phyloP scores from a whole-genome alignment of 2,329 filamentous ascomycete genomes.

The Tolypocladium pustulatum region DNA sequence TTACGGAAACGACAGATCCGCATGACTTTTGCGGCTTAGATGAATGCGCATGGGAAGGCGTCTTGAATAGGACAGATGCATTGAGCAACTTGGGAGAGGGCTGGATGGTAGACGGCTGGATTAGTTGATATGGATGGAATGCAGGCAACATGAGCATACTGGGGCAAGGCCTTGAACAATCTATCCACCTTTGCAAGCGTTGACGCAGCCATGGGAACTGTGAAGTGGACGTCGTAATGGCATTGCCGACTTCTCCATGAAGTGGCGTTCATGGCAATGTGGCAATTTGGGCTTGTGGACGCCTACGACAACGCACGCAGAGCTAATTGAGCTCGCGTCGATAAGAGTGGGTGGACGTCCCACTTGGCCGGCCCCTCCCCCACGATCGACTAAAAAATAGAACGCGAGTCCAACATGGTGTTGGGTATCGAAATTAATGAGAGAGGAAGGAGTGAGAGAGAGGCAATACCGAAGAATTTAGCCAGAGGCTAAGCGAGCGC shows the following conservation, averaged over 20 bases:
- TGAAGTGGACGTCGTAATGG: too few relatives aligned
- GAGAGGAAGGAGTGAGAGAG: not conserved
- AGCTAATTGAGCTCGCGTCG: not conserved
- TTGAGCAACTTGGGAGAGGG: constrained; percentile 7
- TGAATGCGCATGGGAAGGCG: constrained; percentile 9
- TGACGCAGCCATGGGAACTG: too few relatives aligned
- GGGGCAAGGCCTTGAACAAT: constrained; percentile 1
- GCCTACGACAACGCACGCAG: not conserved
- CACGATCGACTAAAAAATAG: not conserved
- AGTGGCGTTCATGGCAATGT: not conserved
- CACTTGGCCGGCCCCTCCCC: not conserved
- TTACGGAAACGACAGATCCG: constrained; percentile 4
- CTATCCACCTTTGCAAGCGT: not conserved
- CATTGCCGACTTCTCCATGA: too few relatives aligned
- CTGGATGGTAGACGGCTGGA: constrained; percentile 3
- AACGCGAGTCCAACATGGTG: not conserved
- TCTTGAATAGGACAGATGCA: constrained; percentile 5
- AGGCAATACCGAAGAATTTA: not conserved
- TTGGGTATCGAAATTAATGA: too few relatives aligned
- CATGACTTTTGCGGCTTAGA: constrained; percentile 9
- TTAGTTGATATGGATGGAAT: not conserved
- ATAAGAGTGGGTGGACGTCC: not conserved
- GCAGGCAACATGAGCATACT: not conserved
- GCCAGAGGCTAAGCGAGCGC: not conserved
- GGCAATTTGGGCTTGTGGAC: not conserved